phyloP scores from a whole-genome alignment of 805 yeast species.

The Hanseniaspora lindneri region DNA sequence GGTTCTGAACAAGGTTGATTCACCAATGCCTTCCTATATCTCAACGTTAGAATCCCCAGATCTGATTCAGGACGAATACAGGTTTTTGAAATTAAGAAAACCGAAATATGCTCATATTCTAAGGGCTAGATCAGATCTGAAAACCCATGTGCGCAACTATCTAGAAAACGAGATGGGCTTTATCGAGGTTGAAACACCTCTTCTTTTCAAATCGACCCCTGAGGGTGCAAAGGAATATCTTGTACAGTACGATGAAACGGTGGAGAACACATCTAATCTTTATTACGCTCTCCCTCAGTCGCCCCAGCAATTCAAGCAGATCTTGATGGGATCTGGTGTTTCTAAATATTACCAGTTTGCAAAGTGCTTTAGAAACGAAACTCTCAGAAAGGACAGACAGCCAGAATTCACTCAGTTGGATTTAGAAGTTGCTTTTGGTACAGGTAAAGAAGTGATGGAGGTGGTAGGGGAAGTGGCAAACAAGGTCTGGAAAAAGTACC shows the following conservation, averaged over 20 bases:
- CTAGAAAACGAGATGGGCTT: conserved; percentile 38
- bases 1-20: conserved; percentile 37
- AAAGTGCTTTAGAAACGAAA: conserved; percentile 91
- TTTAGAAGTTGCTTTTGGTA: conserved; percentile 79
- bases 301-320: conserved; percentile 94
- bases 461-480: conserved; percentile 50
- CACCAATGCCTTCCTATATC: not conserved
- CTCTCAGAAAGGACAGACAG: conserved; percentile 85
- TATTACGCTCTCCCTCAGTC: conserved; percentile 93
- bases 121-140: conserved; percentile 44
- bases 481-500: conserved; percentile 42
- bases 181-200: conserved; percentile 83
- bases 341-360: conserved; percentile 82
- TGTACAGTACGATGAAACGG: conserved; percentile 44
- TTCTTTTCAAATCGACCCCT: conserved; percentile 88
- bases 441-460: conserved; percentile 50
- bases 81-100: conserved; percentile 69
- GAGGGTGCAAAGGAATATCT: conserved; percentile 95
- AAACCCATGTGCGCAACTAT: conserved; percentile 35
- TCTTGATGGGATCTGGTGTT: conserved; percentile 88
- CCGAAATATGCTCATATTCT: conserved; percentile 46
- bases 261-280: conserved; percentile 42
- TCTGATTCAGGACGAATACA: conserved; percentile 58
- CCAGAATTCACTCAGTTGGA: conserved; percentile 98
- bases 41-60: conserved; percentile 7